These are phyloP conservation scores for Globisporangium cylindrosporum DNA, from an alignment of 352 stramenopile genomes.

Conservation along the genomic window DNA sequence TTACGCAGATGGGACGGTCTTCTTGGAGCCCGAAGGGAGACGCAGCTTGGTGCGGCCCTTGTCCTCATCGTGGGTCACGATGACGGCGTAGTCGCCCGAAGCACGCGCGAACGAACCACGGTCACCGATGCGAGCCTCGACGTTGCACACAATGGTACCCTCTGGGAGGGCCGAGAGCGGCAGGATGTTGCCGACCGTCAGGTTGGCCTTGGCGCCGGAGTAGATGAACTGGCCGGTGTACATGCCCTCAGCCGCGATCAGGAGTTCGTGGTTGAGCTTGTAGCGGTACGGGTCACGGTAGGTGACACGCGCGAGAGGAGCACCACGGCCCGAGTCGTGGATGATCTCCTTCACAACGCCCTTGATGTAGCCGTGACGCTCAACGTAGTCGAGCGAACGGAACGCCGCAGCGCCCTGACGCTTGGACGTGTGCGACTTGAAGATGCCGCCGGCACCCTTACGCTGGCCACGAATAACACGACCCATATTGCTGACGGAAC, in stretches of 20 bases:
- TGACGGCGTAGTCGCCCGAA: slow-evolving; percentile 98
- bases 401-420: slow-evolving; percentile 74
- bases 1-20: slow-evolving; percentile 93
- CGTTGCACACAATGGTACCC: slow-evolving; percentile 99
- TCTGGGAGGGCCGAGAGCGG: slow-evolving; percentile 94
- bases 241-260: slow-evolving; percentile 98
- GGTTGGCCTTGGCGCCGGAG: slow-evolving; percentile 94
- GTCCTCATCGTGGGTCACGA: slow-evolving; percentile 98
- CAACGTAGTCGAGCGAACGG: slow-evolving; percentile 89
- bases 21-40: slow-evolving; percentile 96
- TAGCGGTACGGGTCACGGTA: slow-evolving; percentile 92
- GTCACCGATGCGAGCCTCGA: slow-evolving; percentile 95
- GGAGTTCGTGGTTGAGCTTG: slow-evolving; percentile 93
- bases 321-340: slow-evolving; percentile 97
- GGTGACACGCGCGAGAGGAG: slow-evolving; percentile 94
- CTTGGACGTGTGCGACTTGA: slow-evolving; percentile 82
- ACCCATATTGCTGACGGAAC: slow-evolving; percentile 59
- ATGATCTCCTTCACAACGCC: slow-evolving; percentile 99
- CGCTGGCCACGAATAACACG: slow-evolving; percentile 87
- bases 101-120: slow-evolving; percentile 94
- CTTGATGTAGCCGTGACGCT: slow-evolving; percentile 97
- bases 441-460: slow-evolving; percentile 85
- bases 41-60: slow-evolving; percentile 96
- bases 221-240: slow-evolving; percentile 99
- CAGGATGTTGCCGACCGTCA: slow-evolving; percentile 98